phyloP scores from a whole-genome alignment of 768 basidiomycete genomes.

The Daedaleopsis nitida region DNA sequence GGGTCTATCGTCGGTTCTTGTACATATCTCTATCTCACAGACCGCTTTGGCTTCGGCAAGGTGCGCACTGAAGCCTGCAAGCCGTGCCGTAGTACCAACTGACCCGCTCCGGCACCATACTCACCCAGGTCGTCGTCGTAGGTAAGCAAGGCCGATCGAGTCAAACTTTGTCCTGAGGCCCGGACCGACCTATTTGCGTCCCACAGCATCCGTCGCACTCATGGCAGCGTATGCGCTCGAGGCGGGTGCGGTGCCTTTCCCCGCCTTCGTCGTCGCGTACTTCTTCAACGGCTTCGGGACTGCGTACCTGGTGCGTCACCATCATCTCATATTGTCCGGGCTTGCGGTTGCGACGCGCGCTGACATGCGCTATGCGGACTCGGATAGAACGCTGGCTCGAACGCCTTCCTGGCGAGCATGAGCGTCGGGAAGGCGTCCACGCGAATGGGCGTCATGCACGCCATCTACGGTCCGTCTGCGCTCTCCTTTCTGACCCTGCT shows the following conservation, averaged over 20 bases:
- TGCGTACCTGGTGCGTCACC: constrained; percentile 13
- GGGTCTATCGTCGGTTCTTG: constrained; percentile 49
- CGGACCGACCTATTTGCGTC: not conserved
- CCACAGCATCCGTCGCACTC: constrained; percentile 51
- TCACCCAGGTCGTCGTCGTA: constrained; percentile 2
- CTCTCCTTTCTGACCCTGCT: not conserved
- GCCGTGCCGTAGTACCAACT: not conserved
- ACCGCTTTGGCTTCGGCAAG: constrained; percentile 48
- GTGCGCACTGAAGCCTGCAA: constrained; percentile 25
- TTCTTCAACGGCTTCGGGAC: constrained; percentile 51
- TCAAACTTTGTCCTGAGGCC: not conserved
- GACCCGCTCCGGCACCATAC: not conserved
- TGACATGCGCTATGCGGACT: not conserved
- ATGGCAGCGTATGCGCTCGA: constrained; percentile 55
- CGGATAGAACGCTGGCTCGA: constrained; percentile 70
- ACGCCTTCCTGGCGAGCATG: constrained; percentile 66
- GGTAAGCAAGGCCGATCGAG: not conserved
- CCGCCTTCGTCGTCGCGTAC: constrained; percentile 54
- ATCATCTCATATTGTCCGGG: not conserved
- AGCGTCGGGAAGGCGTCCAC: constrained; percentile 42
- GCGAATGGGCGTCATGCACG: constrained; percentile 54
- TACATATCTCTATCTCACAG: constrained; percentile 46
- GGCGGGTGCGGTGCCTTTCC: constrained; percentile 61
- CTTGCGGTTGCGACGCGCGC: not conserved
- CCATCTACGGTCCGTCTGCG: constrained; percentile 50